Conservation (phyloP, 192 early-diverging fungal genomes). For the Mortierella claussenii region DNA sequence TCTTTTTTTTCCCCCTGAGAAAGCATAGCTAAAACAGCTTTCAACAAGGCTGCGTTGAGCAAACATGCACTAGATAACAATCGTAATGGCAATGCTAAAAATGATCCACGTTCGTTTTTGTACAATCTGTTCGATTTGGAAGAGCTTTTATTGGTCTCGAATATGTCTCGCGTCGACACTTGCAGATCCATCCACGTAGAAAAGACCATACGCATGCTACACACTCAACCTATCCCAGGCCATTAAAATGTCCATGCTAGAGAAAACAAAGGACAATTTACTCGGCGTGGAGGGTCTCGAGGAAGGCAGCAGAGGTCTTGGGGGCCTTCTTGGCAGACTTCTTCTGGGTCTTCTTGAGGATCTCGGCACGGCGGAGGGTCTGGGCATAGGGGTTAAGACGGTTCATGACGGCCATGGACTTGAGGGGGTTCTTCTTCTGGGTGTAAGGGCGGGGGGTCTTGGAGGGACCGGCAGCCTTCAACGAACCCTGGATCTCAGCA, state of each 20-base stretch:
- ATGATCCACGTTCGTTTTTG: background rate
- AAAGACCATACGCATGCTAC: background rate
- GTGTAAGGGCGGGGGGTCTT: slow-evolving; percentile 91
- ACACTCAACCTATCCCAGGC: slow-evolving; percentile 13
- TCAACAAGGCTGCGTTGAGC: too few species aligned
- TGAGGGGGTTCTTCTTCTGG: slow-evolving; percentile 99
- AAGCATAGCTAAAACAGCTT: too few species aligned
- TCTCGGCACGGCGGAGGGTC: slow-evolving; percentile 84
- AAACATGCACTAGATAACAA: background rate
- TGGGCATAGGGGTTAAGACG: slow-evolving; percentile 98
- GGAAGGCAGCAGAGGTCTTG: slow-evolving; percentile 53
- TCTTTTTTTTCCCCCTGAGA: too few species aligned
- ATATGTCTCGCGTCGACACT: too few species aligned
- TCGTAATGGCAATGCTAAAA: background rate
- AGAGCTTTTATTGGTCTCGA: slow-evolving; percentile 23
- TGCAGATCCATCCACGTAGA: slow-evolving; percentile 5
- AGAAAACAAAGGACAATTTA: slow-evolving; percentile 30
- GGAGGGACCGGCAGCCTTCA: slow-evolving; percentile 84
- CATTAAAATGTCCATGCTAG: slow-evolving; percentile 13
- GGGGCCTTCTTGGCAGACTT: slow-evolving; percentile 56
- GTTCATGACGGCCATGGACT: slow-evolving; percentile 89
- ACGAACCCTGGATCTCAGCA: slow-evolving; percentile 94
- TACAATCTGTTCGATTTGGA: slow-evolving; percentile 41
- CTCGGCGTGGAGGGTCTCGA: slow-evolving; percentile 50
- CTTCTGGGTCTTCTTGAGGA: slow-evolving; percentile 59